Evolutionary conservation across 768 basidiomycete species (phyloP), one percentile per base, ranked within the genome.

Genomic region (Gloeostereum incarnatum): DNA sequence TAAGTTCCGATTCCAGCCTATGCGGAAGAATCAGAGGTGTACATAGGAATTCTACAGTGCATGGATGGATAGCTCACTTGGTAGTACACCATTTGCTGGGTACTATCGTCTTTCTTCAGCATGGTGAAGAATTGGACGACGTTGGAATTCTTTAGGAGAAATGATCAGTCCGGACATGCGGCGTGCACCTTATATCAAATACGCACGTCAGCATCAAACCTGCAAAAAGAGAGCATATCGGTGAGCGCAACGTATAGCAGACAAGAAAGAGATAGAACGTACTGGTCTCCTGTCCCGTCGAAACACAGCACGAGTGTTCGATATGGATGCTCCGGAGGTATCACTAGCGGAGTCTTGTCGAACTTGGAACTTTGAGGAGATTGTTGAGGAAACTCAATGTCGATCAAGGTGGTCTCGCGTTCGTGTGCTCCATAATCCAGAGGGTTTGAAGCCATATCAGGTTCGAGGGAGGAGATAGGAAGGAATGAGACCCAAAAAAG

Each of bases 1-100:
- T 79, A 80, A 1, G 77, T 80, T 3, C 77, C 77, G 31, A 79
- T 78, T 6, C 78, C 77, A 20, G 77, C 69, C 67, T 75, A 40
- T 10, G 11, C 10, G 18, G 26, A 26, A 14, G 45, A 41, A 21
- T 31, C 14, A 1, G 22, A 2, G 13, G 26, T n/a, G 9, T 18
- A 3, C 33, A 6, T 26, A 14, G 5, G 13, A 33, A 17, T n/a
- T n/a, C n/a, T 17, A 24, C 5, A 3, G 21, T 20, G 6, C n/a
- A n/a, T n/a, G n/a, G n/a, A 9, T 13, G 9, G n/a, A 17, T 13
- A 2, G 38, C 52, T 5, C 40, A 52, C 61, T 54, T 68, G 66
- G 45, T 68, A 67, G 41, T 68, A 68, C n/a, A 60, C 59, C 58
- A 67, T 53, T 42, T 68, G 66, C 31, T 56, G 42, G 0, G 46